Base-by-base conservation (phyloP, 371 early-diverging fungal species). In the Mucor racemosus region DNA sequence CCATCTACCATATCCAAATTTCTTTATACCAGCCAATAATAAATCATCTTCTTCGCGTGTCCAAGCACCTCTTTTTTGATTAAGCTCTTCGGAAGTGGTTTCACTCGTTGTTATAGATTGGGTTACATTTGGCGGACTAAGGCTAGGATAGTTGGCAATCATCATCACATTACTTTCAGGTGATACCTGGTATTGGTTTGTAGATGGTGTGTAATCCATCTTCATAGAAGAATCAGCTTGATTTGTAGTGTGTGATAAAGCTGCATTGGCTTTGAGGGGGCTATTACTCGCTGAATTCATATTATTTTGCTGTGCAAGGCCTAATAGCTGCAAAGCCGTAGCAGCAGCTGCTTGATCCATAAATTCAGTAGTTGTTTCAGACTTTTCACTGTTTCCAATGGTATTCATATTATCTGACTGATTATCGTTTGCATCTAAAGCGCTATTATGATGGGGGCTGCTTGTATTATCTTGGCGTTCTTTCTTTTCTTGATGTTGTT, bases 21-120 rank as follows among this genome's bases (percentile, higher is more conserved):
- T 75, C 38, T 77, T 78, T 36, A 81, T 81, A 13, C 81, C 81
- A 5, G 64, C 65, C 33, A 81, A 62, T 40, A 81, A 57, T 26
- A 78, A 59, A 4, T 81, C 81, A 48, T 81, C 81, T 64, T 81
- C 81, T 70, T 81, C 81, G 3, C 64, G 65, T 59, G 81, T 81
- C 81, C 81, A 80, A 33, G 66, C 60, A 4, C 78, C 78, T 58
- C 78, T 69, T 50, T 79, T 82, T 53, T 73, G 72, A 48, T 41
- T 60, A 33, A 61, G 56, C 31, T 72, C 77, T 40, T 64, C 60
- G n/a, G 64, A 19, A 13, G 54, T 10, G 58, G 50, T 60, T 42
- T 59, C 38, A 15, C 11, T 33, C 15, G 64, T 21, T 48, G 64
- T 11, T 44, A 9, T 56, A 8, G 58, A 62, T 15, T 36, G 63